Evolutionary conservation across 306 rosid genomes (phyloP), one percentile per base, ranked within the genome.

Genomic region (Vicia sativa): DNA sequence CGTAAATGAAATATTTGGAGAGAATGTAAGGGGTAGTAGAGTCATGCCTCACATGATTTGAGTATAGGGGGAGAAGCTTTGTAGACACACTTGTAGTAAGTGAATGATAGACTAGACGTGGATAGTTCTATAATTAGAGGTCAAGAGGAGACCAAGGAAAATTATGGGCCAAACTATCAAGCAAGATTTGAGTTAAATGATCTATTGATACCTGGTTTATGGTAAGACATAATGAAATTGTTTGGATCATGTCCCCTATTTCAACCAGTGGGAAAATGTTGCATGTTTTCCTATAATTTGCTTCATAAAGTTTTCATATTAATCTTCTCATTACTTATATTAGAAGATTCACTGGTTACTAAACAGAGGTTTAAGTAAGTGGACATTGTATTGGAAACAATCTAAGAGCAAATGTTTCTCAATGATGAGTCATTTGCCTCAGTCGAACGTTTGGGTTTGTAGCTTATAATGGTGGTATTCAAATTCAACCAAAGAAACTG

Each of bases 331-430:
- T 29, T 64, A 29, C 48, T 50, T 52, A 19, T 18, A 41, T 11
- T 13, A 14, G 14, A 29, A n/a, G 14, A 64, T 73, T 34, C 35
- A 21, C 21, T 11, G 53, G 50, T 54, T 29, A 43, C 41, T 43
- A 21, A 43, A 65, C 16, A 54, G 38, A 34, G 65, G 65, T 64
- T 31, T 43, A 42, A 13, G 55, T 54, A 28, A 26, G 62, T 73
- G 46, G 31, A 11, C 31, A 25, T 25, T 49, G 23, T 21, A n/a
- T 73, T 41, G 56, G 77, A 62, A 50, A 72, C 64, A 55, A 15
- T 26, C 70, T 45, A 63, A 50, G 55, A 44, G 64, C 11, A 52
- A 2, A 50, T 11, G 13, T 62, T 41, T 39, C 12, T 52, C 5
- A 52, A 41, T 63, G 56, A 35, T 11, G 52, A 65, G 18, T 64